These are phyloP conservation scores for Aspergillus hancockii DNA, from an alignment of 495 filamentous ascomycete species.

Conservation along the genomic window DNA sequence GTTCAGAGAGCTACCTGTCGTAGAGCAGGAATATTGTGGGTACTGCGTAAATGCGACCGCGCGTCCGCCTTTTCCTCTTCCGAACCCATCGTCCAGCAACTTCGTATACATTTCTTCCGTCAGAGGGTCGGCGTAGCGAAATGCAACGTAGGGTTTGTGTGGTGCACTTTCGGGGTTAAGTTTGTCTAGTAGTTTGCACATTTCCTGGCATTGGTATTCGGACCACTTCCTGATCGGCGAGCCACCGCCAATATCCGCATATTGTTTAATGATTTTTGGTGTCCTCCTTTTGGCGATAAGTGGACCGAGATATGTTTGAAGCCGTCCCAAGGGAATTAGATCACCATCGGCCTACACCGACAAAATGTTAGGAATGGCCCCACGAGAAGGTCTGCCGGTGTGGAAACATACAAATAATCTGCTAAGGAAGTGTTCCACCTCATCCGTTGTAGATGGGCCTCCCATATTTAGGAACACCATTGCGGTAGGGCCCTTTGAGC, in stretches of 20 bases:
- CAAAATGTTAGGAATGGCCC: not conserved
- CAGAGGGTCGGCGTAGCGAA: conserved; percentile 90
- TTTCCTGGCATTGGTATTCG: conserved; percentile 85
- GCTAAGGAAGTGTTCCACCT: conserved; percentile 91
- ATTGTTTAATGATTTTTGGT: conserved; percentile 94
- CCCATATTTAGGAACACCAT: conserved; percentile 99
- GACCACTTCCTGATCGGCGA: conserved; percentile 98
- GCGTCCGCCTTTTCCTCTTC: conserved; percentile 78
- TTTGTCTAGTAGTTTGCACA: conserved; percentile 93
- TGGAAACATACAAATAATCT: conserved; percentile 74
- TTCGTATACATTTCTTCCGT: conserved; percentile 89
- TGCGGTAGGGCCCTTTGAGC: conserved; percentile 74
- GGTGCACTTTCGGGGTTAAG: conserved; percentile 91
- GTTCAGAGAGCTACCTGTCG: conserved; percentile 93
- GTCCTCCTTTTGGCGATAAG: conserved; percentile 84
- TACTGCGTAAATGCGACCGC: conserved; percentile 99
- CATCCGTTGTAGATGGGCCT: conserved; percentile 82
- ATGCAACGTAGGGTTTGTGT: conserved; percentile 98
- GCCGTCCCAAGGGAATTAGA: conserved; percentile 90
- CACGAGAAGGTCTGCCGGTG: not conserved
- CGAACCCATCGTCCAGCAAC: conserved; percentile 86
- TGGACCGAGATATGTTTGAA: conserved; percentile 88
- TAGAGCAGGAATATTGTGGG: conserved; percentile 98
- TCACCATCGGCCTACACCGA: conserved; percentile 77
- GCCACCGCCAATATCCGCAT: conserved; percentile 91